Evolutionary conservation across 441 rosid genomes (phyloP).

Genomic region (Erysimum cheiri): DNA sequence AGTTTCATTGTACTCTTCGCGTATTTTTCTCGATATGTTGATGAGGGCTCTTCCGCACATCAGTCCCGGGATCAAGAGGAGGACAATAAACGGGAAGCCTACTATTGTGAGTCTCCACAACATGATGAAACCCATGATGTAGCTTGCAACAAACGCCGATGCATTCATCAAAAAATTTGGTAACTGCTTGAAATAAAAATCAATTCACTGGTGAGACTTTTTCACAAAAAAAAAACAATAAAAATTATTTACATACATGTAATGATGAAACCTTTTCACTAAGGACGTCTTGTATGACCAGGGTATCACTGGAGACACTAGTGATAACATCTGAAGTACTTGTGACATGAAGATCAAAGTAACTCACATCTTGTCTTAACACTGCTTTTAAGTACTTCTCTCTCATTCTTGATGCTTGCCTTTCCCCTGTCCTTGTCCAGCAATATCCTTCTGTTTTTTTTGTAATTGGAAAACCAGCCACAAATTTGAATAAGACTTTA

Average conservation of each 20-base stretch:
- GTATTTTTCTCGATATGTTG: conserved; percentile 59
- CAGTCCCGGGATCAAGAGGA: conserved; percentile 69
- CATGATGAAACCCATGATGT: conserved; percentile 52
- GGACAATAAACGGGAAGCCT: conserved; percentile 58
- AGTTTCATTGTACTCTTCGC: conserved; percentile 71
- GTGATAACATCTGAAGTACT: conserved; percentile 73
- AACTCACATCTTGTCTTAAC: conserved; percentile 76
- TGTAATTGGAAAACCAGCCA: not conserved
- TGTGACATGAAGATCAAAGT: conserved; percentile 76
- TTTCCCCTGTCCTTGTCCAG: conserved; percentile 90
- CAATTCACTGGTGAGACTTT: conserved; percentile 47
- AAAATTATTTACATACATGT: not conserved
- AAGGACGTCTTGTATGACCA: conserved; percentile 70
- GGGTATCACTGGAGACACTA: conserved; percentile 66
- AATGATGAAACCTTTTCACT: conserved; percentile 63
- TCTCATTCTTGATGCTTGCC: conserved; percentile 83
- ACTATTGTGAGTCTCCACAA: conserved; percentile 70
- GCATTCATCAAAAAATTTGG: conserved; percentile 64
- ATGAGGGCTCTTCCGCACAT: conserved; percentile 63
- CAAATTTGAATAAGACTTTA: not conserved
- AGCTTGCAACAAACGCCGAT: conserved; percentile 55
- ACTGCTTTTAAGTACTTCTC: conserved; percentile 73
- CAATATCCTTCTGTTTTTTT: conserved; percentile 68
- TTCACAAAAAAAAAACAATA: conserved; percentile 46
- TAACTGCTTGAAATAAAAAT: conserved; percentile 47